Evolutionary conservation across 805 yeast genomes (phyloP), one percentile per base, ranked within the genome.

Genomic region (Starmerella sp.): DNA sequence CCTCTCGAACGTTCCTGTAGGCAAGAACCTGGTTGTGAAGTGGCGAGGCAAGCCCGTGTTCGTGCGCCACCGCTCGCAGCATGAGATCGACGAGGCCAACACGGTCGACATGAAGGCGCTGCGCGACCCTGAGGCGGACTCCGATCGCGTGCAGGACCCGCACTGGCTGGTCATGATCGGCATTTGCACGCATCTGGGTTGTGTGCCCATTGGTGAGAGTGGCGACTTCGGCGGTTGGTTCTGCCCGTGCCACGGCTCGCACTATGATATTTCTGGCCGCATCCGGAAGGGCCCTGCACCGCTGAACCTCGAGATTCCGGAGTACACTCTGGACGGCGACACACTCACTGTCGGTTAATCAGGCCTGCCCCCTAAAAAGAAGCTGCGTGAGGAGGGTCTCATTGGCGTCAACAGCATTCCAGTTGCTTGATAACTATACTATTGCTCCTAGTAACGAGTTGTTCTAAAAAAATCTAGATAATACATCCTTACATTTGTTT

Each of bases 181-280:
- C 77, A 91, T 93, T 73, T 93, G 99, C 80, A 93, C 99, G 64
- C 99, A 93, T 74, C 83, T 93, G 79, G 99, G 99, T 74, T 93
- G 99, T 84, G 99, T 93, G 60, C 99, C 99, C 65, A 93, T 93
- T 69, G 99, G 99, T 72, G 97, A 93, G 78, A 84, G 97, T 64
- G 99, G 99, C 77, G 99, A 93, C 75, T 93, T 81, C 67, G 97
- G 97, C 73, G 99, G 99, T 73, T 93, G 99, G 99, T 93, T 93
- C 91, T 93, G 98, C 76, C 98, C 99, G 63, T 93, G 98, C 79
- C 99, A 95, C 80, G 99, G 98, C 81, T 91, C 97, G 71, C 98
- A 95, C 75, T 93, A 93, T 76, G 98, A 93, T 77, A 95, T 95
- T 77, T 90, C 97, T 62, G 99, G 99, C 74, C 91, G 99, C 84